Conservation (phyloP, 2,329 filamentous ascomycete species). For the Colletotrichum higginsianum region DNA sequence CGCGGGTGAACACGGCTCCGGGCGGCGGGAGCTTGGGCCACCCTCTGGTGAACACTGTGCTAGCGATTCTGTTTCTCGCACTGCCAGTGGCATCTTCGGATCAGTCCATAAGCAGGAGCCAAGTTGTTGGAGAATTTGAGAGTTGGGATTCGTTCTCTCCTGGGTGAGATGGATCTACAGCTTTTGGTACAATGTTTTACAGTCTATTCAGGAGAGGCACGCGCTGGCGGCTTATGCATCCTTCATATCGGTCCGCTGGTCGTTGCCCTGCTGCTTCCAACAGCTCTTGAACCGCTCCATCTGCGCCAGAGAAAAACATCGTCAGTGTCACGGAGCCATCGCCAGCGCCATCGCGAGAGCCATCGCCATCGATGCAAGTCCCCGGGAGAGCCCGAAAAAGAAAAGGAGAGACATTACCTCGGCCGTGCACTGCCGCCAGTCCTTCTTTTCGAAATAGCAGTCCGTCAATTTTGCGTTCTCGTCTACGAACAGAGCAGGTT, state of each 20-base stretch:
- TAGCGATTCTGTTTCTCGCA: background rate
- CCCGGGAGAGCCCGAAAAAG: constrained; percentile 11
- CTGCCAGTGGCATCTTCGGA: background rate
- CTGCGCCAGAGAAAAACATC: constrained; percentile 60
- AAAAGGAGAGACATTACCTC: constrained; percentile 76
- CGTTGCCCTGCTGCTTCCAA: constrained; percentile 92
- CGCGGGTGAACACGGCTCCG: constrained; percentile 34
- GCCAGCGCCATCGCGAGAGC: too few species aligned
- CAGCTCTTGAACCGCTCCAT: constrained; percentile 92
- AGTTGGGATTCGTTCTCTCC: background rate
- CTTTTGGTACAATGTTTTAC: constrained; percentile 1
- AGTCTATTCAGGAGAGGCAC: background rate
- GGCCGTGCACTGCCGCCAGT: constrained; percentile 90
- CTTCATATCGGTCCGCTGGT: constrained; percentile 83
- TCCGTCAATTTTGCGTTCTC: constrained; percentile 94
- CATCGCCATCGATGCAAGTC: background rate
- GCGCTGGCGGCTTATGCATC: constrained; percentile 62
- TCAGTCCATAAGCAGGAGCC: constrained; percentile 12
- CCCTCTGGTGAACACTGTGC: constrained; percentile 17
- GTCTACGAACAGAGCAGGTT: constrained; percentile 63
- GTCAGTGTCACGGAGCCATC: constrained; percentile 1
- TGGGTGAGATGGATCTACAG: constrained; percentile 9
- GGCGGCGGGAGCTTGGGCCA: constrained; percentile 36
- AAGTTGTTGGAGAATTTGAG: background rate
- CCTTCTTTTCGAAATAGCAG: constrained; percentile 96